Evolutionary conservation across 257 asterid genomes (phyloP).

Genomic region (Fraxinus americana): DNA sequence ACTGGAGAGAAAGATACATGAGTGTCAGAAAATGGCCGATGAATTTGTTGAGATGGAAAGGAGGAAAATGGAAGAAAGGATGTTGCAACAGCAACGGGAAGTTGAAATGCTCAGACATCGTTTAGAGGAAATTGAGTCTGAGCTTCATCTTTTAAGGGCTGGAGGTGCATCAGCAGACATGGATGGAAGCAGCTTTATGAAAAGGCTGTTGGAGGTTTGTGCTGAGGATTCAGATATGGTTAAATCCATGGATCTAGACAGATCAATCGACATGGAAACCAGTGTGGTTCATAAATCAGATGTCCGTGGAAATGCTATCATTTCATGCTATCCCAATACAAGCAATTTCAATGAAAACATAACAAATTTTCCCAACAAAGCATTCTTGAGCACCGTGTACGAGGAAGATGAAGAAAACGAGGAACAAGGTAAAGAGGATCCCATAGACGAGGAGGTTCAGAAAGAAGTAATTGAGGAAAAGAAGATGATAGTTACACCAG

Average conservation of each 20-base stretch:
- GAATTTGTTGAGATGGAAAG: slow-evolving; percentile 69
- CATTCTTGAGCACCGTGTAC: slow-evolving; percentile 69
- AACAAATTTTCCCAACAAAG: slow-evolving; percentile 41
- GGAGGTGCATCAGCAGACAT: slow-evolving; percentile 46
- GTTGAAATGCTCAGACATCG: slow-evolving; percentile 74
- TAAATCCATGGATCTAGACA: slow-evolving; percentile 90
- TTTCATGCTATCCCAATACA: slow-evolving; percentile 29
- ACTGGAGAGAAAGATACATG: slow-evolving; percentile 63
- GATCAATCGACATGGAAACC: slow-evolving; percentile 68
- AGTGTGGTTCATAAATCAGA: slow-evolving; percentile 36
- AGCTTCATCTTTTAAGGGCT: slow-evolving; percentile 52
- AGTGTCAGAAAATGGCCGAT: slow-evolving; percentile 62
- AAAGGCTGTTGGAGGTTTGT: slow-evolving; percentile 57
- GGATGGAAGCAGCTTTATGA: slow-evolving; percentile 65
- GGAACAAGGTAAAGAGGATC: slow-evolving; percentile 48
- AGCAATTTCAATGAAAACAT: slow-evolving; percentile 39
- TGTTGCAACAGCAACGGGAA: slow-evolving; percentile 63
- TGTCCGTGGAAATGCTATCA: slow-evolving; percentile 23
- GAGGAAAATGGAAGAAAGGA: slow-evolving; percentile 70
- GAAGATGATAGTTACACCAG: slow-evolving; percentile 39
- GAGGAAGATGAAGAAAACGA: slow-evolving; percentile 79
- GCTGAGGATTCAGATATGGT: slow-evolving; percentile 82
- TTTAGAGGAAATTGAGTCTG: slow-evolving; percentile 71
- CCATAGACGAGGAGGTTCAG: slow-evolving; percentile 64
- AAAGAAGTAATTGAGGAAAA: slow-evolving; percentile 62